phyloP scores from a whole-genome alignment of 192 early-diverging fungal species.

The Podila verticillata region DNA sequence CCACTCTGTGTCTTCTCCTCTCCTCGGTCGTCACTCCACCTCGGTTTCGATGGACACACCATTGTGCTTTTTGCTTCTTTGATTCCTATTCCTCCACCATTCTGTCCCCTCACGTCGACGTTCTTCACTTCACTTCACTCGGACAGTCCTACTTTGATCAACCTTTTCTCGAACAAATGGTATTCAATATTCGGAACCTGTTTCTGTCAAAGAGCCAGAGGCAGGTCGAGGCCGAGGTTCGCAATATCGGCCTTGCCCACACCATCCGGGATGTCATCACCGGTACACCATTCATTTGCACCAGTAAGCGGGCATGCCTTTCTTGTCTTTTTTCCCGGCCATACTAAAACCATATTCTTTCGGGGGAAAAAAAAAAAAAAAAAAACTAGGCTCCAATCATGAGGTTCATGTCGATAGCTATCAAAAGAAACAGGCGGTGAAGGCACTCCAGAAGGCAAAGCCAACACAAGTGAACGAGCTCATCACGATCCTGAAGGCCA shows the following conservation, averaged over 20 bases:
- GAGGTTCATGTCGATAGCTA: constrained; percentile 33
- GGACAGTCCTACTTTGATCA: neutral
- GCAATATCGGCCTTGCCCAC: constrained; percentile 43
- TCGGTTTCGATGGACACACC: neutral
- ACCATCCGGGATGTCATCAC: constrained; percentile 48
- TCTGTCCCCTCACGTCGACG: too few species aligned
- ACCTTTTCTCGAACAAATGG: constrained; percentile 4
- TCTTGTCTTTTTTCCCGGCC: neutral
- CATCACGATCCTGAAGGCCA: constrained; percentile 50
- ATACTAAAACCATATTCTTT: neutral
- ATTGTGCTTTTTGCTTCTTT: neutral
- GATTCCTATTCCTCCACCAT: neutral
- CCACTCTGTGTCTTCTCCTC: neutral
- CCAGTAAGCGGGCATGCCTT: neutral
- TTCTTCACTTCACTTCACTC: neutral
- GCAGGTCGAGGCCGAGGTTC: constrained; percentile 40
- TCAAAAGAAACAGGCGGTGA: constrained; percentile 50
- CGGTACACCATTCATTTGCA: constrained; percentile 7
- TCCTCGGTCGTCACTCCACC: neutral
- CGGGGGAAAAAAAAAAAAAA: too few species aligned
- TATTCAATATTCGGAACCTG: constrained; percentile 14
- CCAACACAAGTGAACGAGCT: constrained; percentile 36
- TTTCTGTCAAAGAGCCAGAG: constrained; percentile 34
- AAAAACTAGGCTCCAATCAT: constrained; percentile 25
- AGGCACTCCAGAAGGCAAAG: constrained; percentile 47